Percentiles rank a stretch among this genome's conserved stretches.
phyloP scores from a whole-genome alignment of 2,329 filamentous ascomycete species.

The Pezizomycotina sp. region DNA sequence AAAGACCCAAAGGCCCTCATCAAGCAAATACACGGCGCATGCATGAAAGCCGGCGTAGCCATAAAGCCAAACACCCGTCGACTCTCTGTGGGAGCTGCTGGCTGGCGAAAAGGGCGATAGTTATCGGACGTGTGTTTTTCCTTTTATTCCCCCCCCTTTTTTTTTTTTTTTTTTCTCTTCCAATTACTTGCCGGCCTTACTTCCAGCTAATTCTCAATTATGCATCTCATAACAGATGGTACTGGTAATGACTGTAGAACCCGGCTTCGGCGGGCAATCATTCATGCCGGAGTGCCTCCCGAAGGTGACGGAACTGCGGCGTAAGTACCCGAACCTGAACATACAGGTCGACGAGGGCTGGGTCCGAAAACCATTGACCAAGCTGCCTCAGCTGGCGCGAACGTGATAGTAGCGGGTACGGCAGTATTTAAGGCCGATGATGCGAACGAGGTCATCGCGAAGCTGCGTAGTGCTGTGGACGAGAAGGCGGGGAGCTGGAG shows the following conservation, averaged over 20 bases:
- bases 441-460: constrained; percentile 68
- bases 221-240: constrained; percentile 57
- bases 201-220: constrained; percentile 1
- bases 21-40: constrained; percentile 72
- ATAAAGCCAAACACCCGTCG: constrained; percentile 85
- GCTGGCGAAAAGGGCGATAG: constrained; percentile 50
- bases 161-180: background rate
- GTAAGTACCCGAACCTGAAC: constrained; percentile 76
- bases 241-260: constrained; percentile 93
- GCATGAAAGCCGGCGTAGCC: constrained; percentile 81
- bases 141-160: constrained; percentile 1
- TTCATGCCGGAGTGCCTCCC: constrained; percentile 95
- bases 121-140: constrained; percentile 9
- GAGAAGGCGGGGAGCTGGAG: constrained; percentile 27
- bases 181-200: background rate
- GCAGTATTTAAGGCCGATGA: constrained; percentile 89
- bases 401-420: constrained; percentile 93
- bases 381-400: constrained; percentile 86
- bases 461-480: constrained; percentile 65
- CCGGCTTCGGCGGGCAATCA: constrained; percentile 93
- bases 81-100: constrained; percentile 78
- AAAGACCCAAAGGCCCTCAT: constrained; percentile 73
- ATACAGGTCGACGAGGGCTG: constrained; percentile 91
- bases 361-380: constrained; percentile 80
- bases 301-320: constrained; percentile 71